phyloP scores from a whole-genome alignment of 2,329 filamentous ascomycete genomes.

The Stagonosporopsis vannaccii region DNA sequence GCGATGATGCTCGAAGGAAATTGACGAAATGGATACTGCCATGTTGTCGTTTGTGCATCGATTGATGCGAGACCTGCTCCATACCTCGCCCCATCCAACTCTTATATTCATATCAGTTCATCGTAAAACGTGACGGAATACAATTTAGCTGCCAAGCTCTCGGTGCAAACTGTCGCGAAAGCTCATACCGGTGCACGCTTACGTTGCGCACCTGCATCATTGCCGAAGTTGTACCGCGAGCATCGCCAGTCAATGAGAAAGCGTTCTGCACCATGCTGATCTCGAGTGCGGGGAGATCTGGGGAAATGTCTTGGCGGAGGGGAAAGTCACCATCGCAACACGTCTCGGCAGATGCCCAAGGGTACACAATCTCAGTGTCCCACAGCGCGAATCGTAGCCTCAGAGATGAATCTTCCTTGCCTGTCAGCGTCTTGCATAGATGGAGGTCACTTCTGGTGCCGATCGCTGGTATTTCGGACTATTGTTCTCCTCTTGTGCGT shows the following conservation, averaged over 20 bases:
- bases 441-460: neutral
- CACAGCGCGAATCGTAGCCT: neutral
- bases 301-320: constrained; percentile 3
- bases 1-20: constrained; percentile 55
- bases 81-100: neutral
- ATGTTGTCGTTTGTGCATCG: constrained; percentile 26
- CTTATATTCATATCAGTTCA: neutral
- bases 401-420: too few species aligned
- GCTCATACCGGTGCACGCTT: neutral
- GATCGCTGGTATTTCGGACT: neutral
- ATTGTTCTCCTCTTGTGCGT: neutral
- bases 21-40: constrained; percentile 50
- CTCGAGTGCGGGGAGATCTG: neutral
- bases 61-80: neutral
- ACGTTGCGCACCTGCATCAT: neutral
- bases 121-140: neutral
- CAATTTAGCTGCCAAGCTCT: neutral
- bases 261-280: neutral
- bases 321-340: neutral
- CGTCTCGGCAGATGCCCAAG: neutral
- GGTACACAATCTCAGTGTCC: neutral
- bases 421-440: neutral
- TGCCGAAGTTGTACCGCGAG: neutral
- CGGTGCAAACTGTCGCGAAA: neutral
- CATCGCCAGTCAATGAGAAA: neutral